Conservation (phyloP, 139 green algal species). For the Zygnema circumcarinatum region DNA sequence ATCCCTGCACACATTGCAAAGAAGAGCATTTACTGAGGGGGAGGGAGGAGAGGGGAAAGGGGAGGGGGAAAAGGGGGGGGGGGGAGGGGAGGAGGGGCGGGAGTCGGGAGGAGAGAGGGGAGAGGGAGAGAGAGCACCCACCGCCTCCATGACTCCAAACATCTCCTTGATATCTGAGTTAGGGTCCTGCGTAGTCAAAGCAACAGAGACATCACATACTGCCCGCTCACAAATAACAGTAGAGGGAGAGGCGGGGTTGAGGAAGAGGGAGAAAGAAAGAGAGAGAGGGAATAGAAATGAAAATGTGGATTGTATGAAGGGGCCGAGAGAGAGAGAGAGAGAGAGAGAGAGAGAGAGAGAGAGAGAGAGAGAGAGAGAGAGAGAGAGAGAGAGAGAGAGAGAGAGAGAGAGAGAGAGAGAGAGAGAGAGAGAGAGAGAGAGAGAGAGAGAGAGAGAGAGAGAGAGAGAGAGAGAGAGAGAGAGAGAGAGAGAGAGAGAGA, state of each 20-base stretch:
- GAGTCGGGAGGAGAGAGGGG: no score
- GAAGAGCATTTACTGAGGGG: neutral
- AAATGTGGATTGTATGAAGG: no score
- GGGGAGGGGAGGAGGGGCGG: neutral
- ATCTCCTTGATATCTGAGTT: conserved; percentile 93
- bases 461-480: neutral
- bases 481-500: neutral
- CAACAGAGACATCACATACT: neutral
- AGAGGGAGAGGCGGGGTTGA: no score
- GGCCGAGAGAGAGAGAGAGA: no score
- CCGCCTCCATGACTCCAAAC: conserved; percentile 84
- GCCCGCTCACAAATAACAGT: neutral
- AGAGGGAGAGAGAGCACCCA: conserved; percentile 64
- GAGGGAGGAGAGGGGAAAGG: neutral
- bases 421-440: no score
- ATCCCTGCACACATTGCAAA: conserved; percentile 56
- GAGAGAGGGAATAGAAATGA: no score
- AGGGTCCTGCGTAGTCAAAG: conserved; percentile 77
- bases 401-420: no score
- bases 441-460: no score
- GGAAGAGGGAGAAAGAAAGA: no score
- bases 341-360: no score
- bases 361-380: no score
- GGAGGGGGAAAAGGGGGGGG: neutral
- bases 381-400: no score